Percentiles rank a stretch among this genome's conserved stretches.
phyloP scores from a whole-genome alignment of 495 filamentous ascomycete species.

The Aspergillus incahuasiensis region DNA sequence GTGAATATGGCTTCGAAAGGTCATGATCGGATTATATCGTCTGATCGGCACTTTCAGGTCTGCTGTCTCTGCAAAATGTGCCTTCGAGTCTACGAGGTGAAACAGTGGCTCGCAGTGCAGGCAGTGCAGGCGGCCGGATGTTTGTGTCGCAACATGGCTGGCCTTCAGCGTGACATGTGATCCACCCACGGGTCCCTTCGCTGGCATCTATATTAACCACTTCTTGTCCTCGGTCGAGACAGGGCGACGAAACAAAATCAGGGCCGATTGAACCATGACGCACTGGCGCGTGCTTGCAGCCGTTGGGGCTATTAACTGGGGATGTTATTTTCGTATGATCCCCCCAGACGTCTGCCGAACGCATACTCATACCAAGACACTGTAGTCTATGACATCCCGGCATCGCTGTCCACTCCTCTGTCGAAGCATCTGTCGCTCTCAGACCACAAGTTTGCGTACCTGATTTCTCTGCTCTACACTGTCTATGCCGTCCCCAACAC shows the following conservation, averaged over 20 bases:
- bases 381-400: conserved; percentile 7
- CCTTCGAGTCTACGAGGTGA: neutral
- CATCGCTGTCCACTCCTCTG: neutral
- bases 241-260: neutral
- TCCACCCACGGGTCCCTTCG: neutral
- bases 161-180: neutral
- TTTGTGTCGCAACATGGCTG: neutral
- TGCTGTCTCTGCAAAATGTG: neutral
- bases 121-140: neutral
- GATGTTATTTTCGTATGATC: neutral
- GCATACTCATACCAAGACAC: neutral
- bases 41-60: neutral
- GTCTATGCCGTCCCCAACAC: conserved; percentile 3
- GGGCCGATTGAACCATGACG: neutral
- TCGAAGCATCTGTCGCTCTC: neutral
- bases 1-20: neutral
- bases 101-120: neutral
- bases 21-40: neutral
- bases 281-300: conserved; percentile 4
- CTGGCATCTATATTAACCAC: neutral
- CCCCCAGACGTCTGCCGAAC: neutral
- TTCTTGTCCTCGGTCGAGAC: neutral
- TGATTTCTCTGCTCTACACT: conserved; percentile 2
- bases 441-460: neutral
- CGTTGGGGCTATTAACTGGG: neutral